These are phyloP conservation scores for Microcos paniculata DNA, from an alignment of 345 rosid species.

Conservation along the genomic window DNA sequence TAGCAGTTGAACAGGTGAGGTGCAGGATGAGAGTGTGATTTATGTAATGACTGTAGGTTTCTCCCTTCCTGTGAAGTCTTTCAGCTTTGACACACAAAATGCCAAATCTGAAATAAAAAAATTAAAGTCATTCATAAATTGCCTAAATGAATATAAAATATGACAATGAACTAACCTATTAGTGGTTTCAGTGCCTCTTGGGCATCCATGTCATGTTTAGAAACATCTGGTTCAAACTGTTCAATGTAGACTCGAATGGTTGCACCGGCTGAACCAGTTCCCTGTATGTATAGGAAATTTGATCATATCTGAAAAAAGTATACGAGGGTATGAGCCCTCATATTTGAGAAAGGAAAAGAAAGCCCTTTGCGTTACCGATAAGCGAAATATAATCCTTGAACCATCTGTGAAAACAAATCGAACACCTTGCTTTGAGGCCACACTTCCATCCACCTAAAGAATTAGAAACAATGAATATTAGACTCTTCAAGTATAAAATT, in stretches of 20 bases:
- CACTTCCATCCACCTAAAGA: conserved; percentile 90
- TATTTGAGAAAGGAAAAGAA: conserved; percentile 7
- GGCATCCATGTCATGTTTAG: conserved; percentile 88
- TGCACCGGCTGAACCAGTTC: conserved; percentile 97
- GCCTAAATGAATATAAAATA: conserved; percentile 7
- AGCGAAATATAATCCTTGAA: conserved; percentile 82
- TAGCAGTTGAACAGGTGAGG: conserved; percentile 17
- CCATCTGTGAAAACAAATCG: conserved; percentile 90
- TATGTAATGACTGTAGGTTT: conserved; percentile 94
- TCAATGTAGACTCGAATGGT: conserved; percentile 82
- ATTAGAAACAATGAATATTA: conserved; percentile 10
- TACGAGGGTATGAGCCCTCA: conserved; percentile 3
- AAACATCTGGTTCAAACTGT: conserved; percentile 76
- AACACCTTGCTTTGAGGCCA: conserved; percentile 89
- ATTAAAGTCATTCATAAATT: conserved; percentile 17
- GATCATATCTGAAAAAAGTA: conserved; percentile 13
- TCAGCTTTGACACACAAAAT: conserved; percentile 78
- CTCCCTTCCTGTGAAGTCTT: conserved; percentile 89
- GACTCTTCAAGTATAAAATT: neutral
- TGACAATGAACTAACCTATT: conserved; percentile 51
- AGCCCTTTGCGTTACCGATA: conserved; percentile 57
- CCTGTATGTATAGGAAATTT: conserved; percentile 38
- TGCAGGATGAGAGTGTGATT: conserved; percentile 1
- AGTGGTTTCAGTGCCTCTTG: conserved; percentile 79
- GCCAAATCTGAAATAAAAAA: conserved; percentile 64